A percentile compares a stretch with the other conserved stretches of the same genome.
These are phyloP conservation scores for Phytophthora quininea DNA, from an alignment of 352 stramenopile species.

Conservation along the genomic window DNA sequence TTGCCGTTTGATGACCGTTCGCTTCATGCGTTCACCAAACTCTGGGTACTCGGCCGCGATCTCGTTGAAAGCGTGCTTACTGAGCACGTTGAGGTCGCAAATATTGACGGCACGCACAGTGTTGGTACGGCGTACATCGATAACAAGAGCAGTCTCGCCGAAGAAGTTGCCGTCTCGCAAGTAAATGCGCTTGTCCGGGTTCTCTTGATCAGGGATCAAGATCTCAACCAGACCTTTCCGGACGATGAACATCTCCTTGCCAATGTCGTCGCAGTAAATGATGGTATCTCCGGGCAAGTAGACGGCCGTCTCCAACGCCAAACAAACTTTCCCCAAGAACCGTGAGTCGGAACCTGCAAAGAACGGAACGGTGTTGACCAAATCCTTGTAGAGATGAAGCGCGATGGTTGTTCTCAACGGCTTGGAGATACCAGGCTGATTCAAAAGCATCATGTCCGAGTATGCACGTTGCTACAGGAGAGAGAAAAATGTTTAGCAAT, in stretches of 20 bases:
- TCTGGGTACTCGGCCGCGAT: constrained; percentile 82
- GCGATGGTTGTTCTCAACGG: constrained; percentile 78
- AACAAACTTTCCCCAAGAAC: constrained; percentile 81
- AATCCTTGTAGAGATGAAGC: constrained; percentile 81
- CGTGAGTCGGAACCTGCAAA: constrained; percentile 76
- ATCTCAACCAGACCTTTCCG: constrained; percentile 86
- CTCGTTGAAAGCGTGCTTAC: constrained; percentile 80
- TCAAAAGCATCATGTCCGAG: constrained; percentile 85
- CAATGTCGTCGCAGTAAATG: constrained; percentile 84
- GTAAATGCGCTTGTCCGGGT: constrained; percentile 71
- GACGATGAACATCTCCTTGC: constrained; percentile 89
- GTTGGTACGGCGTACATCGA: constrained; percentile 81
- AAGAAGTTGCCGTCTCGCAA: constrained; percentile 81
- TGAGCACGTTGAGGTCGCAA: constrained; percentile 81
- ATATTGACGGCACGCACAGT: constrained; percentile 81
- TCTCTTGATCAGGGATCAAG: constrained; percentile 53
- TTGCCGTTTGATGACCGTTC: constrained; percentile 81
- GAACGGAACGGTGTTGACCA: constrained; percentile 81
- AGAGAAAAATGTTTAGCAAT: too few relatives aligned
- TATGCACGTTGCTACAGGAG: constrained; percentile 72
- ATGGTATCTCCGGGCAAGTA: constrained; percentile 81
- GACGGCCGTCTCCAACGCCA: constrained; percentile 77
- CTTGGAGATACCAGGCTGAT: constrained; percentile 81
- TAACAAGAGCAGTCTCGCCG: constrained; percentile 77
- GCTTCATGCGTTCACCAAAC: constrained; percentile 83